Base-by-base conservation (phyloP, 1,284 basidiomycete species). In the Austroboletus niveus region DNA sequence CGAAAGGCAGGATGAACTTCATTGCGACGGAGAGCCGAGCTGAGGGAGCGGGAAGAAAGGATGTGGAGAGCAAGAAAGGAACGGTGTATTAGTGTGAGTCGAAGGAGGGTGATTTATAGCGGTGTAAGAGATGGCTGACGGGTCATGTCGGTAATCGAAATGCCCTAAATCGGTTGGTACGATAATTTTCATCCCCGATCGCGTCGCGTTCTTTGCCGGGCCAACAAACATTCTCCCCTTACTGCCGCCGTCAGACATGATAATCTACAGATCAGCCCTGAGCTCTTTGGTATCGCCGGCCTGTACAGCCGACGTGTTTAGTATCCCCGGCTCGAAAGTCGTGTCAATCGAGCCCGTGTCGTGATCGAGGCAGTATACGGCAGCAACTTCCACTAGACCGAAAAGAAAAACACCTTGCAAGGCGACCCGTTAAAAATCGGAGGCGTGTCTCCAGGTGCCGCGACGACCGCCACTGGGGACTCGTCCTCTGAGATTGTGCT, bases 1-100 rank as follows among this genome's bases (percentile, higher is more conserved):
- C 62, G 46, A 77, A 55, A 58, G 72, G 46, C 47, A 69, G 60
- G 47, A 72, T 54, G 69, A 79, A 70, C 68, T 76, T 75, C 77
- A 79, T 79, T 42, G 40, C 58, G 49, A 7, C 15, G 20, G 10
- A 12, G 29, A 17, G 30, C 39, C 15, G 47, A 22, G 9, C 27
- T 1, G 42, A 17, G n/a, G 12, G 29, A 32, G 32, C 39, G 24
- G 17, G 15, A 45, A 34, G n/a, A 27, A 20, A 0, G 49, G 32
- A 24, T 20, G 4, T 2, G 30, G 20, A 32, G 24, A 35, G 40
- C 14, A 43, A 55, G 31, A 31, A 51, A 47, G 11, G n/a, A 43
- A 8, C n/a, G 38, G 30, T 15, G 38, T 17, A 8, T 29, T 36
- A 17, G 35, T 11, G n/a, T 1, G 24, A 14, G 1, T 12, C 2